A percentile compares a stretch with the other conserved stretches of the same genome.
phyloP scores from a whole-genome alignment of 345 rosid species.

The Zanthoxylum bungeanum region DNA sequence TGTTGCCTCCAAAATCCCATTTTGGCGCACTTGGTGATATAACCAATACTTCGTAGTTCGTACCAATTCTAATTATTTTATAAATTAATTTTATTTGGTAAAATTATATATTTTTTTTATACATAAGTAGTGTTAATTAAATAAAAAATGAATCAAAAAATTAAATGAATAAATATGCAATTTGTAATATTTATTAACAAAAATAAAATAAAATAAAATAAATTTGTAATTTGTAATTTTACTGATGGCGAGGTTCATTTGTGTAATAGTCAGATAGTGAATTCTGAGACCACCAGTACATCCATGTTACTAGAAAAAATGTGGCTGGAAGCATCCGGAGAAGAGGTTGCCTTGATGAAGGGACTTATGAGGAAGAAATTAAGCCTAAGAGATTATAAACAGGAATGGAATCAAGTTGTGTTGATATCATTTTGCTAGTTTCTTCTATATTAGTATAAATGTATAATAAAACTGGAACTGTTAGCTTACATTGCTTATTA shows the following conservation, averaged over 20 bases:
- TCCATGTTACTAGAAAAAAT: slow-evolving; percentile 18
- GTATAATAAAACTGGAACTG: slow-evolving; percentile 16
- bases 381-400: slow-evolving; percentile 27
- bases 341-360: slow-evolving; percentile 16
- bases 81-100: too few relatives aligned
- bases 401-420: slow-evolving; percentile 49
- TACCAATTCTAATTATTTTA: too few relatives aligned
- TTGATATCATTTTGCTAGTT: slow-evolving; percentile 13
- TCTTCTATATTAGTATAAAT: slow-evolving; percentile 9
- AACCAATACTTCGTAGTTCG: too few relatives aligned
- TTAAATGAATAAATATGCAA: too few relatives aligned
- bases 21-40: too few relatives aligned
- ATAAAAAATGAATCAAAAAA: too few relatives aligned
- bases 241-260: slow-evolving; percentile 13
- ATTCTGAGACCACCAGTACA: slow-evolving; percentile 19
- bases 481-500: slow-evolving; percentile 15
- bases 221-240: too few relatives aligned
- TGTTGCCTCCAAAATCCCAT: too few relatives aligned
- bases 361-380: slow-evolving; percentile 27
- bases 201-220: too few relatives aligned
- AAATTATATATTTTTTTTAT: too few relatives aligned
- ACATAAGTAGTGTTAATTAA: too few relatives aligned
- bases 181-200: too few relatives aligned
- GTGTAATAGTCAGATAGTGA: slow-evolving; percentile 17
- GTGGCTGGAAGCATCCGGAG: slow-evolving; percentile 9